Evolutionary conservation across 306 rosid species (phyloP).

Genomic region (Begonia fuchsioides): DNA sequence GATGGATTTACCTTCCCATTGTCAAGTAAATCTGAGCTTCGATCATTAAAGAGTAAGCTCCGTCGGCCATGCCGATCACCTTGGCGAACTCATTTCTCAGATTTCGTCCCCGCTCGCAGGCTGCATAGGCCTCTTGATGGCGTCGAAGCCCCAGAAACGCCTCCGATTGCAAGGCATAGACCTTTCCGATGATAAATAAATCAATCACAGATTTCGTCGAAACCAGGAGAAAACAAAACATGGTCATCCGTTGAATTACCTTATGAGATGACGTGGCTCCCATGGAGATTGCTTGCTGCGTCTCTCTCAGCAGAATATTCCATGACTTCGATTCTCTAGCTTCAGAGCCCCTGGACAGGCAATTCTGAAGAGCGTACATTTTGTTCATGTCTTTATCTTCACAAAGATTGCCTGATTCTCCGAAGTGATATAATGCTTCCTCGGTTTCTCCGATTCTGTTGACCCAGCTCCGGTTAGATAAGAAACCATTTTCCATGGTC

Average conservation of each 20-base stretch:
- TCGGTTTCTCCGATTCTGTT: slow-evolving; percentile 71
- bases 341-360: slow-evolving; percentile 43
- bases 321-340: slow-evolving; percentile 51
- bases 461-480: neutral
- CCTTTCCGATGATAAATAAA: slow-evolving; percentile 14
- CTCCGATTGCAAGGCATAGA: slow-evolving; percentile 77
- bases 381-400: slow-evolving; percentile 21
- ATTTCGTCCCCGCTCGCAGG: slow-evolving; percentile 45
- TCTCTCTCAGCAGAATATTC: slow-evolving; percentile 46
- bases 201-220: no score
- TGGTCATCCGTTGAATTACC: slow-evolving; percentile 16
- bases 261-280: slow-evolving; percentile 70
- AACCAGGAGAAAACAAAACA: no score
- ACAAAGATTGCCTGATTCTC: slow-evolving; percentile 27
- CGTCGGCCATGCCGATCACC: slow-evolving; percentile 32
- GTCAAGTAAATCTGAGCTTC: slow-evolving; percentile 59
- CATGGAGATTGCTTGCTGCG: slow-evolving; percentile 47
- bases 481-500: neutral
- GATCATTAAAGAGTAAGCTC: slow-evolving; percentile 44
- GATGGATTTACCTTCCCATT: slow-evolving; percentile 57
- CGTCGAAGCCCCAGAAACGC: slow-evolving; percentile 58
- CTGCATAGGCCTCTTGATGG: slow-evolving; percentile 58
- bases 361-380: slow-evolving; percentile 43
- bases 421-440: slow-evolving; percentile 45
- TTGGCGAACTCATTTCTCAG: slow-evolving; percentile 35